Base-by-base conservation (phyloP, 2,329 filamentous ascomycete genomes). In the Trichoderma guizhouense region DNA sequence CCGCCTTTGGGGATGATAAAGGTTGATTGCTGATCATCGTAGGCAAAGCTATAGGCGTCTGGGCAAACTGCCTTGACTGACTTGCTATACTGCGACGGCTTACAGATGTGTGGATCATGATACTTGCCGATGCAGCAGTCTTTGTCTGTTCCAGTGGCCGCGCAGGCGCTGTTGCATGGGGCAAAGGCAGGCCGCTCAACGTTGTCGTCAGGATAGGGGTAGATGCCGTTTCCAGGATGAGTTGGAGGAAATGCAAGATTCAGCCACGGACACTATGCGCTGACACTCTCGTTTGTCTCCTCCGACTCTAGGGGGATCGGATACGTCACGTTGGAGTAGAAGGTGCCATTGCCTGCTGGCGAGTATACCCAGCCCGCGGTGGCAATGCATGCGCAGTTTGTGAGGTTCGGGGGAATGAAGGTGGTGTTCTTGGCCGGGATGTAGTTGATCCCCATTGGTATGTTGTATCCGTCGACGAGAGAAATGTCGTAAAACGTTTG, bases 401-500 rank as follows among this genome's bases (percentile, higher is more conserved):
- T 92, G 26, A 93, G 85, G 76, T 94, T 94, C 9, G 92, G 91
- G 14, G 92, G 91, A 72, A 95, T 90, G 69, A 92, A 86, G 1
- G 84, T 86, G 8, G 87, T 86, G 76, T 92, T 90, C 69, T 87
- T 85, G 26, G 90, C 87, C 3, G 88, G 87, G 30, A 89, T 84
- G 75, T 90, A 88, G 69, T 86, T 84, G 78, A 89, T 88, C 34
- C 88, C 91, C 73, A 95, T 79, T 2, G 92, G 92, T 1, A 95
- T 82, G 78, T 95, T 95, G 86, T 95, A 95, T 63, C 93, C 93
- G 78, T 96, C 93, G 26, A 96, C 93, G 3, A 95, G 85, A 53
- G 92, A 94, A 74, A 96, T 93, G 80, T 96, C 93, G 82, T 95
- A 95, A 79, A 93, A 96, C 11, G 90, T 92, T 78, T 94, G 91